Percentiles rank a stretch among this genome's conserved stretches.
Evolutionary conservation across 2,329 filamentous ascomycete species (phyloP).

Genomic region (Pestalotiopsis sp.): DNA sequence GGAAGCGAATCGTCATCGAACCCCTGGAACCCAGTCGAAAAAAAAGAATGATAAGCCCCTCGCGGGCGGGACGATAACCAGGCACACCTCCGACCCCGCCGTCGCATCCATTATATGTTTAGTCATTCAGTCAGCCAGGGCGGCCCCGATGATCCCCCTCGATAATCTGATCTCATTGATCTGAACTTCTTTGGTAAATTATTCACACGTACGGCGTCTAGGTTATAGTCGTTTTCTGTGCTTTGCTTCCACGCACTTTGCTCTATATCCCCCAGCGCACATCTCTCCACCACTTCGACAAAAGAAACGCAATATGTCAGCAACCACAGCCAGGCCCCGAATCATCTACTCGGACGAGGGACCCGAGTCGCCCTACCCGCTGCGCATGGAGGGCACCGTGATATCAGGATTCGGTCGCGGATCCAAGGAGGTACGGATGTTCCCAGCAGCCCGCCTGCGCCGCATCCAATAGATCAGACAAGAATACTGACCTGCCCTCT

Average conservation of each 20-base stretch:
- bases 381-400: slow-evolving; percentile 81
- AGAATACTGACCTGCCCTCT: slow-evolving; percentile 10
- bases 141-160: background rate
- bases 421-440: slow-evolving; percentile 72
- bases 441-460: no score
- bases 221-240: no score
- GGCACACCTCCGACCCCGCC: slow-evolving; percentile 5
- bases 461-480: background rate
- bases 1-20: background rate
- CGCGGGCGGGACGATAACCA: background rate
- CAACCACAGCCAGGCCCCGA: background rate
- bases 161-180: background rate
- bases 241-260: background rate
- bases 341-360: slow-evolving; percentile 72
- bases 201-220: no score
- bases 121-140: no score
- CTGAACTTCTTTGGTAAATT: background rate
- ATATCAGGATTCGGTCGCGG: slow-evolving; percentile 93
- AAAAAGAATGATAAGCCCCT: slow-evolving; percentile 3
- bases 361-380: slow-evolving; percentile 76
- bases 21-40: slow-evolving; percentile 1
- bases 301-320: slow-evolving; percentile 3
- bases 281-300: no score
- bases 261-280: background rate
- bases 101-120: background rate